Conservation (phyloP, 768 basidiomycete species). For the Mycena filopes region DNA sequence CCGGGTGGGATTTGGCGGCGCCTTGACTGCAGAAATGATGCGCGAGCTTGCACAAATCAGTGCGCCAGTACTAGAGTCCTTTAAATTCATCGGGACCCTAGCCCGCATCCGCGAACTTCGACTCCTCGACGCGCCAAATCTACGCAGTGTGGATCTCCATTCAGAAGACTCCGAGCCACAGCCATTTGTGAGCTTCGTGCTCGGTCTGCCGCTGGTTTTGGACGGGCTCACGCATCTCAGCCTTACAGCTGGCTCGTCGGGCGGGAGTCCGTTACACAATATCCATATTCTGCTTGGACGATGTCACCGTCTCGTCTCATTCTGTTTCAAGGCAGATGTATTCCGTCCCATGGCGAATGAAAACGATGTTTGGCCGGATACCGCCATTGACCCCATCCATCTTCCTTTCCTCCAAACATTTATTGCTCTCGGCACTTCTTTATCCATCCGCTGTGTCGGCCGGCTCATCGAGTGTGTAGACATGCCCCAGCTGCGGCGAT, state of each 20-base stretch:
- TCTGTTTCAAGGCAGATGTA: no score
- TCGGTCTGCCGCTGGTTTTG: not conserved
- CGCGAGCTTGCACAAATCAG: not conserved
- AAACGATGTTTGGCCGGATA: no score
- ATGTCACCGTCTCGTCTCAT: no score
- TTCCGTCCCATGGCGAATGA: no score
- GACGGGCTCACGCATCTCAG: not conserved
- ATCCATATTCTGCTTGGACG: no score
- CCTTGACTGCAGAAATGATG: not conserved
- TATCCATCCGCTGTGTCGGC: no score
- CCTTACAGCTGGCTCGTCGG: not conserved
- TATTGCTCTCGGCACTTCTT: no score
- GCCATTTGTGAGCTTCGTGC: not conserved
- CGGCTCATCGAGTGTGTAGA: no score
- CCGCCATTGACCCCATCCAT: no score
- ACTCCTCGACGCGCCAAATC: not conserved
- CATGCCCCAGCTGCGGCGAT: conserved; percentile 2
- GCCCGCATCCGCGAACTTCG: not conserved
- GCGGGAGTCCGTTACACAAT: not conserved
- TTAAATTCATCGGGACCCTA: not conserved
- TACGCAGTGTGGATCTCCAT: not conserved
- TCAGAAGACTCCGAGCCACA: not conserved
- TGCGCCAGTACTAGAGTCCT: not conserved
- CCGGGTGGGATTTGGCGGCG: not conserved
- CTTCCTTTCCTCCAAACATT: no score